A percentile compares a stretch with the other conserved stretches of the same genome.
Evolutionary conservation across 2,329 filamentous ascomycete genomes (phyloP).

Genomic region (Fusarium keratoplasticum): DNA sequence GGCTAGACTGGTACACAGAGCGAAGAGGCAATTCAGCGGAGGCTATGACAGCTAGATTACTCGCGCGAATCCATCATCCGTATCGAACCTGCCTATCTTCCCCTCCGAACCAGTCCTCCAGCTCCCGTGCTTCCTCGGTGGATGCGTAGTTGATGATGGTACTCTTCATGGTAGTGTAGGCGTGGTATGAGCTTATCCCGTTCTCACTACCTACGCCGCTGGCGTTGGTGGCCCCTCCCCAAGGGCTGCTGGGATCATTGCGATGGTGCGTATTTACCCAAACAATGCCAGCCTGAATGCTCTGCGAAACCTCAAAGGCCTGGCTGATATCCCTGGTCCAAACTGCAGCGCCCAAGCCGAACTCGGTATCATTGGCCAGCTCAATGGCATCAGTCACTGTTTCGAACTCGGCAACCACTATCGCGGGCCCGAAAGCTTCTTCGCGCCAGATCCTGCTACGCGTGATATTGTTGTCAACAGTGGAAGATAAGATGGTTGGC

Average conservation of each 20-base stretch:
- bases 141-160: slow-evolving; percentile 77
- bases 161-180: slow-evolving; percentile 72
- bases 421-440: slow-evolving; percentile 87
- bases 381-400: slow-evolving; percentile 77
- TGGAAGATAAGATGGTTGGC: slow-evolving; percentile 75
- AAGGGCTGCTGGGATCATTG: slow-evolving; percentile 78
- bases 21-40: no score
- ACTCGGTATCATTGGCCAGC: slow-evolving; percentile 79
- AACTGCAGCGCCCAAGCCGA: slow-evolving; percentile 80
- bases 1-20: no score
- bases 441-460: slow-evolving; percentile 80
- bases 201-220: slow-evolving; percentile 81
- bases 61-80: slow-evolving; percentile 33
- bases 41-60: neutral
- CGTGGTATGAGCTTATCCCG: slow-evolving; percentile 71
- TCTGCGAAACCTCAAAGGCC: slow-evolving; percentile 80
- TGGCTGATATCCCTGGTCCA: slow-evolving; percentile 81
- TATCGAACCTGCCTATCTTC: slow-evolving; percentile 61
- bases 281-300: slow-evolving; percentile 73
- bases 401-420: slow-evolving; percentile 80
- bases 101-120: slow-evolving; percentile 77
- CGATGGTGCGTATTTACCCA: slow-evolving; percentile 74
- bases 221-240: slow-evolving; percentile 72
- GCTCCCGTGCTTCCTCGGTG: slow-evolving; percentile 60
- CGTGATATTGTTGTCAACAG: slow-evolving; percentile 68